Percentiles rank a stretch among this genome's conserved stretches.
These are phyloP conservation scores for Daldinia vernicosa DNA, from an alignment of 495 filamentous ascomycete species.

Conservation along the genomic window DNA sequence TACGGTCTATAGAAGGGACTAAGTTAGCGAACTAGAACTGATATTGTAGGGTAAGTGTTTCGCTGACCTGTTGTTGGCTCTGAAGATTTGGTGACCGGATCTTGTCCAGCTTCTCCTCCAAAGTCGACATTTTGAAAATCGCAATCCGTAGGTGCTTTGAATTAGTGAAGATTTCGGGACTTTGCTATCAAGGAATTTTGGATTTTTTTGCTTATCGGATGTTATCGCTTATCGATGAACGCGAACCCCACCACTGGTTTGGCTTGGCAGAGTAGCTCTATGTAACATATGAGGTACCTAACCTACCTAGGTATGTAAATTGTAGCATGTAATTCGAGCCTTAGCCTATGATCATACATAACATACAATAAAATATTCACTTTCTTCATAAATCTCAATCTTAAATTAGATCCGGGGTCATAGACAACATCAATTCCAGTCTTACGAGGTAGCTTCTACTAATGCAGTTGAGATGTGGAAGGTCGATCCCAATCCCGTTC, in stretches of 20 bases:
- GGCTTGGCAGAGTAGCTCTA: slow-evolving; percentile 9
- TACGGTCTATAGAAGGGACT: slow-evolving; percentile 71
- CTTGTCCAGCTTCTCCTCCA: slow-evolving; percentile 91
- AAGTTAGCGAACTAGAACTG: slow-evolving; percentile 16
- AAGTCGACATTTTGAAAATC: slow-evolving; percentile 70
- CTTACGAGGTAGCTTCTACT: not conserved
- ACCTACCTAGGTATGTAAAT: too few relatives aligned
- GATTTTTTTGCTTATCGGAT: slow-evolving; percentile 42
- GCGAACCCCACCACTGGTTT: slow-evolving; percentile 39
- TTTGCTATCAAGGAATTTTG: slow-evolving; percentile 36
- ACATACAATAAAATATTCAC: not conserved
- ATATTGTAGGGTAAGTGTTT: not conserved
- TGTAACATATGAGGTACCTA: too few relatives aligned
- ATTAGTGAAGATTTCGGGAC: slow-evolving; percentile 21
- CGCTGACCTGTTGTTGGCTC: slow-evolving; percentile 86
- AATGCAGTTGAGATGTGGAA: slow-evolving; percentile 6
- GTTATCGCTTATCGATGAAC: slow-evolving; percentile 39
- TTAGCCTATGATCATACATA: too few relatives aligned
- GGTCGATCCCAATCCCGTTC: slow-evolving; percentile 11
- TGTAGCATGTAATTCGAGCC: too few relatives aligned
- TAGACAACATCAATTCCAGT: slow-evolving; percentile 11
- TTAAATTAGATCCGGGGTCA: not conserved
- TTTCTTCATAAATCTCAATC: not conserved
- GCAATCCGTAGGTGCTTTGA: slow-evolving; percentile 34
- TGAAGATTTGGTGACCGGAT: slow-evolving; percentile 96